A percentile compares a stretch with the other conserved stretches of the same genome.
phyloP scores from a whole-genome alignment of 805 yeast genomes.

The Diddensiella santjacobensis region DNA sequence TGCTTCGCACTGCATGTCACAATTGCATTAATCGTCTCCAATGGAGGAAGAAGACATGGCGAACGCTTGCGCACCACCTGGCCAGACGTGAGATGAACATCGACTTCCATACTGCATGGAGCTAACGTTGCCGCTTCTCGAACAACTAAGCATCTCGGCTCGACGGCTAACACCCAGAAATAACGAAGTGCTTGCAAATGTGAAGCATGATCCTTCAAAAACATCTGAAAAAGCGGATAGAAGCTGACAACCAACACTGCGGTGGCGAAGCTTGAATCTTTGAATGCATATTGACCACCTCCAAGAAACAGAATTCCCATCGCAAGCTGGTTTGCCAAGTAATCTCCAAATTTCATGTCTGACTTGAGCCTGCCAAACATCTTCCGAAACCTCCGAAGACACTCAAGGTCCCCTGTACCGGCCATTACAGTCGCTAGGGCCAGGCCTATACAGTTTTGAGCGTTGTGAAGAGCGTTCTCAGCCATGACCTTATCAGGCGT shows the following conservation, averaged over 20 bases:
- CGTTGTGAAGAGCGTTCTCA: slow-evolving; percentile 47
- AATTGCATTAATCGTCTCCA: slow-evolving; percentile 47
- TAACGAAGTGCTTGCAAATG: slow-evolving; percentile 83
- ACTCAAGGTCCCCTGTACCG: slow-evolving; percentile 83
- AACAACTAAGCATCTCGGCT: slow-evolving; percentile 73
- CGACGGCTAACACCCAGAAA: slow-evolving; percentile 84
- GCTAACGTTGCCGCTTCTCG: slow-evolving; percentile 62
- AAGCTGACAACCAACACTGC: slow-evolving; percentile 70
- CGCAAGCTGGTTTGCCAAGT: slow-evolving; percentile 73
- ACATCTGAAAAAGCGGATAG: slow-evolving; percentile 65
- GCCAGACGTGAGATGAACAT: slow-evolving; percentile 40
- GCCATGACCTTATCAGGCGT: slow-evolving; percentile 60
- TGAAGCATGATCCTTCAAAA: slow-evolving; percentile 43
- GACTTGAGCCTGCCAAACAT: slow-evolving; percentile 51
- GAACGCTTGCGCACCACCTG: slow-evolving; percentile 37
- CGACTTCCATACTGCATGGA: slow-evolving; percentile 49
- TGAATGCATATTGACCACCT: slow-evolving; percentile 85
- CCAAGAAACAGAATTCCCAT: slow-evolving; percentile 87
- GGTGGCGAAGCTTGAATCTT: slow-evolving; percentile 55
- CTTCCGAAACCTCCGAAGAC: slow-evolving; percentile 66
- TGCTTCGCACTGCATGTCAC: slow-evolving; percentile 46
- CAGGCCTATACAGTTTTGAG: slow-evolving; percentile 58
- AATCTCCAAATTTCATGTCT: slow-evolving; percentile 56
- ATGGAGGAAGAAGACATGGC: slow-evolving; percentile 68
- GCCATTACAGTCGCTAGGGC: slow-evolving; percentile 76